Evolutionary conservation across 1,284 basidiomycete species (phyloP), one percentile per base, ranked within the genome.

Genomic region (Trichosporon sp.): DNA sequence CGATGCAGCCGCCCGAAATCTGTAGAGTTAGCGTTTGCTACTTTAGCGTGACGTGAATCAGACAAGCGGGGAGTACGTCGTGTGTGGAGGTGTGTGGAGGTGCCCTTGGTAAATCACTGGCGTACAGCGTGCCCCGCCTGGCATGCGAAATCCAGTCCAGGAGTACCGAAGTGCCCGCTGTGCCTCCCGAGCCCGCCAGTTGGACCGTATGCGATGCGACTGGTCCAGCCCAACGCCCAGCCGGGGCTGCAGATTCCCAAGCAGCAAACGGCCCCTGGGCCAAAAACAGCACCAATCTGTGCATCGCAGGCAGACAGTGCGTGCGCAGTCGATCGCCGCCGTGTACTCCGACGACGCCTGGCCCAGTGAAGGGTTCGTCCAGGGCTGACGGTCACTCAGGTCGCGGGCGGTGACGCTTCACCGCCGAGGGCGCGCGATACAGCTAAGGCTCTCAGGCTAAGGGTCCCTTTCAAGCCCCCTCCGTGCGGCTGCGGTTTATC

Each of bases 1-100:
- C 59, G 31, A 63, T 37, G 59, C 59, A 37, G 14, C 31, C 59
- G 16, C n/a, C 4, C 11, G 59, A 14, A 32, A 63, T 32, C 59
- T 63, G 59, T 10, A 63, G 11, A 32, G 59, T 63, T 35, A 63
- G 59, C 59, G 31, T 63, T 21, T 63, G 31, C 59, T 63, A 32
- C 16, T 12, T 35, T 35, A 8, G 59, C 16, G 59, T 63, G 31
- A n/a, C 59, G 31, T 63, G 59, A 63, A 8, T 10, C 19, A 54
- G n/a, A 54, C n/a, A 16, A n/a, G 51, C 51, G 51, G 51, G 51
- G 21, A 54, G 19, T 26, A 21, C 51, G 51, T 26, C 16, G 51
- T 54, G 51, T 54, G 51, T 54, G 8, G 16, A 46, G 40, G 40
- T 12, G 43, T n/a, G 16, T n/a, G 46, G 46, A 19, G 35, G 35